Percentiles rank a stretch among this genome's conserved stretches.
Conservation (phyloP, 2,329 filamentous ascomycete species). For the Cordyceps javanica region DNA sequence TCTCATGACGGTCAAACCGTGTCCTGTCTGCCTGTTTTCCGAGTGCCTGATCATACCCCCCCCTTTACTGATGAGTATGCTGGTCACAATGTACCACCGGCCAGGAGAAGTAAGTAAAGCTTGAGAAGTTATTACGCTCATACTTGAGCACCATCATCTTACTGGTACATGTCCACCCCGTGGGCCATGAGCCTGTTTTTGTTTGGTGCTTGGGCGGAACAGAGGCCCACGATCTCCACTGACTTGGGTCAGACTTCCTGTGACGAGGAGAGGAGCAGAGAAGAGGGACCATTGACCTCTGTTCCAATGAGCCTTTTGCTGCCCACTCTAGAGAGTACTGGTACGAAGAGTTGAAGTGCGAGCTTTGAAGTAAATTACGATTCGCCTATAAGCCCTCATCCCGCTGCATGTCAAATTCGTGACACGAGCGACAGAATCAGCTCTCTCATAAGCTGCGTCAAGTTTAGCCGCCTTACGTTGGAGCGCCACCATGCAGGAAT, state of each 20-base stretch:
- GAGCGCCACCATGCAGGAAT: slow-evolving; percentile 1
- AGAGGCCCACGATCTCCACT: slow-evolving; percentile 5
- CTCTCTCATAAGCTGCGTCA: slow-evolving; percentile 8
- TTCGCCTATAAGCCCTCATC: too few species aligned
- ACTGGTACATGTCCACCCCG: not conserved
- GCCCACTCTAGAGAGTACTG: not conserved
- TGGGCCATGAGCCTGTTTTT: slow-evolving; percentile 4
- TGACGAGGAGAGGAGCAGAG: not conserved
- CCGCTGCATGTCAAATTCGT: not conserved
- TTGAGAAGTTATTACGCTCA: not conserved
- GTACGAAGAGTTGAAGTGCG: too few species aligned
- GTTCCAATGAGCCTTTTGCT: not conserved
- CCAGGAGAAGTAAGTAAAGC: not conserved
- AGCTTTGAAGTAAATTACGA: too few species aligned
- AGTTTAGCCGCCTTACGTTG: slow-evolving; percentile 1
- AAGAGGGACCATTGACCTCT: not conserved
- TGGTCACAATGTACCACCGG: not conserved
- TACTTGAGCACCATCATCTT: not conserved
- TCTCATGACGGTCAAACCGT: not conserved
- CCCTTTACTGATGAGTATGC: not conserved
- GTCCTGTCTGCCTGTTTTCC: not conserved
- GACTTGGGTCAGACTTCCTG: not conserved
- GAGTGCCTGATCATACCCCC: not conserved
- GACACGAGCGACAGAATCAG: not conserved
- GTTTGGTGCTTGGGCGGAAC: slow-evolving; percentile 8